A percentile compares a stretch with the other conserved stretches of the same genome.
These are phyloP conservation scores for Curvularia spicifera DNA, from an alignment of 2,329 filamentous ascomycete species.

Conservation along the genomic window DNA sequence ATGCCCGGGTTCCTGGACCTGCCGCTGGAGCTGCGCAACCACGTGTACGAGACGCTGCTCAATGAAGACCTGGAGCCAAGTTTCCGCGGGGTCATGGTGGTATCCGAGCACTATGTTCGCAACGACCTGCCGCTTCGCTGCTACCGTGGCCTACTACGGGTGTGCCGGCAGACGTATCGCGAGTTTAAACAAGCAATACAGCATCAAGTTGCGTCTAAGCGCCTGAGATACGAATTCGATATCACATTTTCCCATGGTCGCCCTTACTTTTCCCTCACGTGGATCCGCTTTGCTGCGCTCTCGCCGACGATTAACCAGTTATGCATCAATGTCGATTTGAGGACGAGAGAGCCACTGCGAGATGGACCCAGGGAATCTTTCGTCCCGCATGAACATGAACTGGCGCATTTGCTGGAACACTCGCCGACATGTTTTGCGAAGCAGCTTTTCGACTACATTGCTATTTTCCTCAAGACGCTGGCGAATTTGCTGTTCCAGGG, in stretches of 20 bases:
- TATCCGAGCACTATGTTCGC: conserved; percentile 38
- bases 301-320: conserved; percentile 40
- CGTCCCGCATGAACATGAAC: conserved; percentile 34
- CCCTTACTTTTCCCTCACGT: conserved; percentile 42
- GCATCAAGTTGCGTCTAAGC: conserved; percentile 35
- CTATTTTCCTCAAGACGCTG: conserved; percentile 38
- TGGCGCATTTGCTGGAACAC: conserved; percentile 36
- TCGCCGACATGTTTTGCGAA: conserved; percentile 35
- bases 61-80: conserved; percentile 29
- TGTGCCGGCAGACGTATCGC: conserved; percentile 31
- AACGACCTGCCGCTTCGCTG: conserved; percentile 36
- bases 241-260: conserved; percentile 43
- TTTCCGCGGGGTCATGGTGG: conserved; percentile 40
- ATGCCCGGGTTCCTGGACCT: conserved; percentile 43
- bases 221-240: conserved; percentile 35
- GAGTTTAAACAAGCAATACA: conserved; percentile 40
- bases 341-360: conserved; percentile 36
- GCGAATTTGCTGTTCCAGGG: conserved; percentile 33
- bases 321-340: conserved; percentile 39
- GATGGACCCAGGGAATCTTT: conserved; percentile 16
- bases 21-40: conserved; percentile 38
- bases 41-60: conserved; percentile 39
- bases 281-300: conserved; percentile 37
- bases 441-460: conserved; percentile 43
- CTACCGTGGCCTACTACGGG: conserved; percentile 36